Evolutionary conservation across 495 filamentous ascomycete species (phyloP), one percentile per base, ranked within the genome.

Genomic region (Lasiosphaeria ovina): DNA sequence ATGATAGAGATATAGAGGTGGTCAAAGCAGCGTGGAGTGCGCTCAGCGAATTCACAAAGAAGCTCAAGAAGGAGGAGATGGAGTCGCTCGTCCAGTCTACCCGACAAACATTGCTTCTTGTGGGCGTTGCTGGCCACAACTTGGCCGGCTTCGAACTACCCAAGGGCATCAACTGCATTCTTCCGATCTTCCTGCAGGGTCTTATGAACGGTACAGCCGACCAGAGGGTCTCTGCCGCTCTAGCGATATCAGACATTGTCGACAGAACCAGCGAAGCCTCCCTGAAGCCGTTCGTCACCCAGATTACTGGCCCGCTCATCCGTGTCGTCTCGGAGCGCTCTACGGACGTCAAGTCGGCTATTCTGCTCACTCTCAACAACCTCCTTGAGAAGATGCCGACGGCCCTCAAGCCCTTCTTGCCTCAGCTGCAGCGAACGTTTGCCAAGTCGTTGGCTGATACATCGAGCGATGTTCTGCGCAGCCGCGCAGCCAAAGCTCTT

Each of bases 141-240:
- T 80, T 98, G 16, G 83, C 92, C 9, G 94, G 94, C 33, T 98
- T 98, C 79, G 84, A 87, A 57, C 77, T 98, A 55, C 94, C 94
- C 6, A 98, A 98, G 83, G 94, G 94, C 57, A 97, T 98, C 81
- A 97, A 91, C 71, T 91, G 95, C 57, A 88, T 98, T 61, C 76
- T 98, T 51, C 95, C 95, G 3, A 97, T 98, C 65, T 98, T 98
- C 84, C 76, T 98, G 63, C 94, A 98, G 69, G 94, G 93, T 76
- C 82, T 98, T 62, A 94, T 98, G 85, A 97, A 98, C 66, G 94
- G 94, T 58, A 92, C 88, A 16, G 73, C 88, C 10, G 95, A 98
- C 4, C 95, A 98, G 76, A 82, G 92, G 68, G 94, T 90, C 14
- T 89, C 96, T 69, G 84, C 94, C 45, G 95, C 95, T 58, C 80